A percentile compares a stretch with the other conserved stretches of the same genome.
phyloP scores from a whole-genome alignment of 2,329 filamentous ascomycete genomes.

The Biscogniauxia marginata region DNA sequence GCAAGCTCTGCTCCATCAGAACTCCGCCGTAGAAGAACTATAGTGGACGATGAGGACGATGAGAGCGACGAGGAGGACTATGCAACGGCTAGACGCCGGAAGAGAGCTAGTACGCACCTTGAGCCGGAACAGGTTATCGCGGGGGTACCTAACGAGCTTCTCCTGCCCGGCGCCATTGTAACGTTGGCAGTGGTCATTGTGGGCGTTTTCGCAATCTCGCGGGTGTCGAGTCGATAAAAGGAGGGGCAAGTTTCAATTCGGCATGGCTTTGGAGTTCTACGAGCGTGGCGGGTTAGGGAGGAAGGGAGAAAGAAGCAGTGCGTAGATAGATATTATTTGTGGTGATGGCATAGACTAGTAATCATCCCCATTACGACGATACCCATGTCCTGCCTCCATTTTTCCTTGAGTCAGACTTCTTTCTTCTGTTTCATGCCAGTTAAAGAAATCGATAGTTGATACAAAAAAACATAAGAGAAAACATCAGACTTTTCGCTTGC shows the following conservation, averaged over 20 bases:
- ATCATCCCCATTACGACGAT: slow-evolving; percentile 5
- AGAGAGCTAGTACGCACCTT: slow-evolving; percentile 42
- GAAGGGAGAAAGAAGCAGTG: neutral
- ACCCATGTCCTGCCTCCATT: neutral
- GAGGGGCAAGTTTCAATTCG: neutral
- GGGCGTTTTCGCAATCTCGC: slow-evolving; percentile 85
- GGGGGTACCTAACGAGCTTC: slow-evolving; percentile 89
- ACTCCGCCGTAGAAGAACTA: slow-evolving; percentile 49
- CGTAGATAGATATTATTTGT: neutral
- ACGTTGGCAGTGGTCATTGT: slow-evolving; percentile 93
- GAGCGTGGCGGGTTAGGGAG: slow-evolving; percentile 19
- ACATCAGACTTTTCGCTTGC: neutral
- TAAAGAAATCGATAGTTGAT: neutral
- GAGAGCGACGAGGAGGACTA: slow-evolving; percentile 51
- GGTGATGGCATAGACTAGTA: slow-evolving; percentile 10
- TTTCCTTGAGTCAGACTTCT: neutral
- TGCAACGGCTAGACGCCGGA: slow-evolving; percentile 52
- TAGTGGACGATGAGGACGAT: slow-evolving; percentile 49
- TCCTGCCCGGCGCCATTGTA: slow-evolving; percentile 91
- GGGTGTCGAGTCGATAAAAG: slow-evolving; percentile 54
- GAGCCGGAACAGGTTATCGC: slow-evolving; percentile 77
- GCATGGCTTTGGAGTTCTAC: neutral
- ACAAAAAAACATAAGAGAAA: neutral
- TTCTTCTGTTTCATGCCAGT: neutral
- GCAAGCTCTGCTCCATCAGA: slow-evolving; percentile 44